Conservation (phyloP, 768 basidiomycete genomes). For the Amanita pseudoporphyria region DNA sequence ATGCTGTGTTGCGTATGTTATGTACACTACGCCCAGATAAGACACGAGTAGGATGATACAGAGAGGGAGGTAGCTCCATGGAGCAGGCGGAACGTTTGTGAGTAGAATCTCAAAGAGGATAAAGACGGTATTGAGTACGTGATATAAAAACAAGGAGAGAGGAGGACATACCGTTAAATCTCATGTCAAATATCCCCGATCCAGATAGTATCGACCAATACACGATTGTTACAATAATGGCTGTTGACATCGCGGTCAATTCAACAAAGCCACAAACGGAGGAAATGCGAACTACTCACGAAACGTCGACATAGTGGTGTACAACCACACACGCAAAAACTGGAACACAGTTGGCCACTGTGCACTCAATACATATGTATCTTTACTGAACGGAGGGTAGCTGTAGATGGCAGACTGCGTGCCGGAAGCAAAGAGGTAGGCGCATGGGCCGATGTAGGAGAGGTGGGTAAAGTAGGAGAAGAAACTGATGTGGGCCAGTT, state of each 20-base stretch:
- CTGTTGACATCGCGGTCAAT: constrained; percentile 22
- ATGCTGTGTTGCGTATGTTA: too few species aligned
- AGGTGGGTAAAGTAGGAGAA: constrained; percentile 60
- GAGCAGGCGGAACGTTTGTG: constrained; percentile 40
- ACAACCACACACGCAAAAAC: constrained; percentile 44
- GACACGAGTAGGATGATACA: constrained; percentile 39
- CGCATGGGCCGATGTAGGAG: constrained; percentile 48
- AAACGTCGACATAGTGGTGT: constrained; percentile 40
- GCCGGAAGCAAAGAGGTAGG: constrained; percentile 53
- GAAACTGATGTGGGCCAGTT: constrained; percentile 27
- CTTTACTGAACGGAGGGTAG: constrained; percentile 7
- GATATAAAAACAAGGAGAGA: constrained; percentile 14
- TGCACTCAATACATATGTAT: constrained; percentile 43
- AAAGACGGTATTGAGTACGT: constrained; percentile 49
- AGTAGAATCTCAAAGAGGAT: constrained; percentile 50
- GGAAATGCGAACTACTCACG: constrained; percentile 52
- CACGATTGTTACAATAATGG: constrained; percentile 53
- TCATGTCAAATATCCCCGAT: constrained; percentile 28
- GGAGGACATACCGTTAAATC: constrained; percentile 27
- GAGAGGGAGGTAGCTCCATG: constrained; percentile 41
- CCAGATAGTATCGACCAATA: constrained; percentile 49
- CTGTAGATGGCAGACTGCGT: constrained; percentile 41
- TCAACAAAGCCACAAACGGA: too few species aligned
- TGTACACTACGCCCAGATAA: constrained; percentile 63
- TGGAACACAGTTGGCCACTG: constrained; percentile 53